These are phyloP conservation scores for Candolleomyces efflorescens DNA, from an alignment of 768 basidiomycete genomes.

Conservation along the genomic window DNA sequence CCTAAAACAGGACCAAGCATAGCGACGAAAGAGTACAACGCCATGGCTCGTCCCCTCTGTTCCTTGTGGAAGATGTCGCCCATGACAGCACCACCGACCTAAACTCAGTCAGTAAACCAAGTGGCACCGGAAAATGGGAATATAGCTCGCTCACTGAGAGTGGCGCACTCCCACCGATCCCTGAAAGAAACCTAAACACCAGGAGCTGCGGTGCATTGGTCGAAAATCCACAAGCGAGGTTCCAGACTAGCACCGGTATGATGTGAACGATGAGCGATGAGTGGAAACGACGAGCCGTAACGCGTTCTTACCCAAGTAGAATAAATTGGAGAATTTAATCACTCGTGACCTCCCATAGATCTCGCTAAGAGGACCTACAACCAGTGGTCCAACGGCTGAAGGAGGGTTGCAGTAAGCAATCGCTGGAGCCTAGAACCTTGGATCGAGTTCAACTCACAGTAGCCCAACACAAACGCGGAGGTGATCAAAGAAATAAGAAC, in stretches of 20 bases:
- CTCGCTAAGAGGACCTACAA: conserved; percentile 64
- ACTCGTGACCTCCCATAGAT: conserved; percentile 59
- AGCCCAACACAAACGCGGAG: conserved; percentile 50
- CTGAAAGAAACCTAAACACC: conserved; percentile 58
- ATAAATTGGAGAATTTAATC: conserved; percentile 52
- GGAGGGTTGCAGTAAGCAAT: not conserved
- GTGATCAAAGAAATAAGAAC: conserved; percentile 52
- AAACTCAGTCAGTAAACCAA: not conserved
- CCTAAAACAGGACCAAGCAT: conserved; percentile 42
- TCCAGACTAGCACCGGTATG: conserved; percentile 34
- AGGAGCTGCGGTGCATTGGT: conserved; percentile 48
- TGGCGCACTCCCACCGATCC: conserved; percentile 62
- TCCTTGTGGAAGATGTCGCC: conserved; percentile 50
- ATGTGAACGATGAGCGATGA: not conserved
- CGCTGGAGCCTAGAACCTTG: conserved; percentile 7
- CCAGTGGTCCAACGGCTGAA: conserved; percentile 15
- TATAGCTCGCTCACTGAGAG: conserved; percentile 31
- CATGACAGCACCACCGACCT: conserved; percentile 47
- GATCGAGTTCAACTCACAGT: conserved; percentile 34
- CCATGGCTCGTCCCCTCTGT: conserved; percentile 48
- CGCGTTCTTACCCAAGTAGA: conserved; percentile 46
- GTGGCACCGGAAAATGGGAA: not conserved
- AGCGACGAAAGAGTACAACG: conserved; percentile 51
- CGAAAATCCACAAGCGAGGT: conserved; percentile 47
- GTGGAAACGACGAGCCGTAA: not conserved